These are phyloP conservation scores for Dothistroma septosporum DNA, from an alignment of 2,329 filamentous ascomycete genomes.

Conservation along the genomic window DNA sequence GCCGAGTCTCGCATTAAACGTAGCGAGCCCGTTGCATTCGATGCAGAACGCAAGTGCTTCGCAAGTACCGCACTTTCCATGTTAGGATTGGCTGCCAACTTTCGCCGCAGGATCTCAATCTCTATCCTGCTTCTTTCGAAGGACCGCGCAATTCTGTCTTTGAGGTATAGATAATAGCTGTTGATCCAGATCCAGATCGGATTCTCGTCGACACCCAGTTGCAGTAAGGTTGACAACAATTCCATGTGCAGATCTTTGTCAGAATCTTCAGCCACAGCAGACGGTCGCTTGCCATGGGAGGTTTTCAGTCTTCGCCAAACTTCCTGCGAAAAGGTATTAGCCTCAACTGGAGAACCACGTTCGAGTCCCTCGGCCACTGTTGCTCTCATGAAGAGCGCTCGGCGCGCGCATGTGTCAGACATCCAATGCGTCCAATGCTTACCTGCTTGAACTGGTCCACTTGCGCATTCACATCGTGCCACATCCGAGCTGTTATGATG, in stretches of 20 bases:
- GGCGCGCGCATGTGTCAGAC: no score
- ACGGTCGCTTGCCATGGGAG: constrained; percentile 26
- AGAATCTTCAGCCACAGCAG: constrained; percentile 34
- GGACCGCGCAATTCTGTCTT: constrained; percentile 72
- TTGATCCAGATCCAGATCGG: constrained; percentile 93
- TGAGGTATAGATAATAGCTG: constrained; percentile 83
- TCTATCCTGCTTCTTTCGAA: constrained; percentile 87
- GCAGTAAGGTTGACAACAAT: constrained; percentile 80
- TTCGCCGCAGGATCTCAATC: constrained; percentile 82
- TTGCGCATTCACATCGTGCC: constrained; percentile 87
- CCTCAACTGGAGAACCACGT: no score
- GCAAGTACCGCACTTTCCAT: constrained; percentile 67
- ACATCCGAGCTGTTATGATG: constrained; percentile 85
- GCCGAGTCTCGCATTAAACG: constrained; percentile 34
- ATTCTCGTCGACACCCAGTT: constrained; percentile 90
- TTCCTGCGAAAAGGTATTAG: constrained; percentile 50
- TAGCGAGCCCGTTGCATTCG: constrained; percentile 29
- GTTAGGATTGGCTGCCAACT: constrained; percentile 69
- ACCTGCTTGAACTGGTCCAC: constrained; percentile 72
- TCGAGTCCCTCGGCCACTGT: no score
- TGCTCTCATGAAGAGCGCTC: no score
- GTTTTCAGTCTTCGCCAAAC: constrained; percentile 70
- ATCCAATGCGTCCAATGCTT: no score
- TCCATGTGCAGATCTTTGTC: constrained; percentile 81
- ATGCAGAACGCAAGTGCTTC: constrained; percentile 68